A percentile compares a stretch with the other conserved stretches of the same genome.
These are phyloP conservation scores for Antrodiella citrinella DNA, from an alignment of 768 basidiomycete species.

Conservation along the genomic window DNA sequence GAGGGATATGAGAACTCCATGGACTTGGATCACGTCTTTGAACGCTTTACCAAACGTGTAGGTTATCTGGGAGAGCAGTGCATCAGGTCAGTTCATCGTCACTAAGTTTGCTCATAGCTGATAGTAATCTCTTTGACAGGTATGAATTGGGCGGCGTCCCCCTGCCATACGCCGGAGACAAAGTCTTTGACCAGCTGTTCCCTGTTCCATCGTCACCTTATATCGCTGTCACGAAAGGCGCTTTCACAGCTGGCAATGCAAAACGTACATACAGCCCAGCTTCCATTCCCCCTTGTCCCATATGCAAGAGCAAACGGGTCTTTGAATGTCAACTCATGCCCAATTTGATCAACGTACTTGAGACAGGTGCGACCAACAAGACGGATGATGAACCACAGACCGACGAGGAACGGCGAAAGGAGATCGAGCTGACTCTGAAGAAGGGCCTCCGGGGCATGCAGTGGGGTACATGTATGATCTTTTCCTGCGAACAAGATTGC, in stretches of 20 bases:
- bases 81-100: slow-evolving; percentile 58
- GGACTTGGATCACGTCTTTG: slow-evolving; percentile 78
- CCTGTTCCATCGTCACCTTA: slow-evolving; percentile 38
- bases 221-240: slow-evolving; percentile 49
- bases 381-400: slow-evolving; percentile 30
- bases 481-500: slow-evolving; percentile 82
- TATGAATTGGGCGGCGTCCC: slow-evolving; percentile 87
- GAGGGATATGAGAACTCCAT: slow-evolving; percentile 81
- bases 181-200: slow-evolving; percentile 67
- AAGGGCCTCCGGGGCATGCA: slow-evolving; percentile 65
- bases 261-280: slow-evolving; percentile 49
- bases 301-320: slow-evolving; percentile 57
- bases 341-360: slow-evolving; percentile 75
- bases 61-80: slow-evolving; percentile 74
- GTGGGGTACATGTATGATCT: slow-evolving; percentile 90
- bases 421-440: slow-evolving; percentile 49
- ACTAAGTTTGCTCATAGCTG: neutral
- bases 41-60: slow-evolving; percentile 72
- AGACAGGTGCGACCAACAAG: slow-evolving; percentile 13
- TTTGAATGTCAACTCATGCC: slow-evolving; percentile 97
- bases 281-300: slow-evolving; percentile 54
- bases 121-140: slow-evolving; percentile 28
- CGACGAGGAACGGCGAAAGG: slow-evolving; percentile 63
- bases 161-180: slow-evolving; percentile 78
- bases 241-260: slow-evolving; percentile 41